These are phyloP conservation scores for Botrytis deweyae DNA, from an alignment of 2,329 filamentous ascomycete species.

Conservation along the genomic window DNA sequence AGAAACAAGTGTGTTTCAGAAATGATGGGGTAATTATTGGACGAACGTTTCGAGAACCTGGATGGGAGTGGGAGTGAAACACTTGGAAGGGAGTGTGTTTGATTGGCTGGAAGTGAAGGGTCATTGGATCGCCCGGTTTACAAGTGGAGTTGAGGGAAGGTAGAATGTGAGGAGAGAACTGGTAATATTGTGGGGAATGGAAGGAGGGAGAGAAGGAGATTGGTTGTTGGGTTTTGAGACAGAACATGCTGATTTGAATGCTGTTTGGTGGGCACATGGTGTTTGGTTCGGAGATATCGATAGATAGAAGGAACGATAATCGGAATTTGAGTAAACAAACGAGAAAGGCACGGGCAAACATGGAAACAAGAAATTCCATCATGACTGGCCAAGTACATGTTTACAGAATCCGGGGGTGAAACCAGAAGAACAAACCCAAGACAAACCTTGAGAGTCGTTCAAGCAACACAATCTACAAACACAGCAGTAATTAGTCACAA, in stretches of 20 bases:
- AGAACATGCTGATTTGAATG: not conserved
- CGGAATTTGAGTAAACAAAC: not conserved
- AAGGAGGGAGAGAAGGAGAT: constrained; percentile 1
- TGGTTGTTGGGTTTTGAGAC: not conserved
- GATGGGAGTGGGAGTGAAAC: not conserved
- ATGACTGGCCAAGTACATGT: not conserved
- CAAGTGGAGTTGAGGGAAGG: not conserved
- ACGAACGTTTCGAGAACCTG: not conserved
- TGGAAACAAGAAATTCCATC: not conserved
- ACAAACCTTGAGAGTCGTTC: not conserved
- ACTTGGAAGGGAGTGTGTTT: not conserved
- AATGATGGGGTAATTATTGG: constrained; percentile 4
- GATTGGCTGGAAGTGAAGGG: not conserved
- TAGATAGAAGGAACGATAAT: not conserved
- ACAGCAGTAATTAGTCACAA: not conserved
- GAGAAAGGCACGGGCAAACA: constrained; percentile 4
- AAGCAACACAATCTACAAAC: not conserved
- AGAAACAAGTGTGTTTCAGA: constrained; percentile 5
- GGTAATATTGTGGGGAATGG: not conserved
- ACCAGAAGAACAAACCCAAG: not conserved
- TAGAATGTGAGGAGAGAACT: not conserved
- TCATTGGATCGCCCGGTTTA: not conserved
- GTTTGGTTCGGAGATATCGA: not conserved
- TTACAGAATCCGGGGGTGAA: not conserved
- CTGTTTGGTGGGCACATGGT: not conserved